Base-by-base conservation (phyloP, 257 asterid species). In the Rubia yunnanensis region DNA sequence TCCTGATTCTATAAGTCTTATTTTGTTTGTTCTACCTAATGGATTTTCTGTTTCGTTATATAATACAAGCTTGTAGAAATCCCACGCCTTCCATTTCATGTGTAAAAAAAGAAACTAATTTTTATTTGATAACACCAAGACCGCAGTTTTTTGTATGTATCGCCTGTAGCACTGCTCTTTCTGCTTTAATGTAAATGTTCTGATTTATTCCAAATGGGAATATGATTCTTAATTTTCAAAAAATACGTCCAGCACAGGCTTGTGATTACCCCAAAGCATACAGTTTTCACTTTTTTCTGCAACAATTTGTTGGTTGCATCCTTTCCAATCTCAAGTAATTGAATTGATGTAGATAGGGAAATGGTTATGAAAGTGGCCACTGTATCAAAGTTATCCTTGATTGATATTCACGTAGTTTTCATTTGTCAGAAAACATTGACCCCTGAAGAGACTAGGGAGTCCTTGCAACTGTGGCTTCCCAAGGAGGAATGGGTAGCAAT, bases 391-490 rank as follows among this genome's bases (percentile, higher is more conserved):
- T 22, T 34, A 23, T 32, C 46, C 32, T 36, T 66, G 10, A 34
- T 34, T 26, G 8, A 9, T 54, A 18, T 9, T 27, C 18, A 63
- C 4, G 55, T 63, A 14, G 26, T 27, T 38, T 67, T 36, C 35
- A 23, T 49, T 30, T 65, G 44, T 66, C 74, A 92, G 99, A 87
- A 63, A 84, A 89, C 97, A 18, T 70, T 77, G 7, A 77, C 92
- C 9, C 97, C 99, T 0, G 99, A 92, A 84, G 81, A 84, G 79
- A 92, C 96, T 5, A 78, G 99, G 77, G 82, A 72, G 72, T 80
- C 99, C n/a, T 76, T 92, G 88, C 96, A 92, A 57, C 82, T 83
- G 66, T 92, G 99, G 99, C 95, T 92, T 78, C 97, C 99, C 1
- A 92, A 88, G 84, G 99, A 92, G 65, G 97, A 89, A 76, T 92